Base-by-base conservation (phyloP, 1,284 basidiomycete species). In the Boletellus deceptivus region DNA sequence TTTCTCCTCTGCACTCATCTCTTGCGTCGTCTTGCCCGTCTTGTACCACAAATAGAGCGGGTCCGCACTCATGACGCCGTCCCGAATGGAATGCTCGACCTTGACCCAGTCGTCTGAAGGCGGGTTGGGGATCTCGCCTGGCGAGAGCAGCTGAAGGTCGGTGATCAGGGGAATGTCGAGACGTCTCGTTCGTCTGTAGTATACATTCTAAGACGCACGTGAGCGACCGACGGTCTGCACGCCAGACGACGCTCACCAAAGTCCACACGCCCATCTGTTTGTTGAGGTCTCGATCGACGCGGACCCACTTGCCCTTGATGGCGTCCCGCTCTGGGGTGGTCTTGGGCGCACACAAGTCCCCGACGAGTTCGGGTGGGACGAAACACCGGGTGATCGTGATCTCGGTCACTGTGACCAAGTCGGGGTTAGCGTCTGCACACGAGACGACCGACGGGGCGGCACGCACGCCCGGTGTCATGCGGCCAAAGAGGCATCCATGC, bases 231-330 rank as follows among this genome's bases (percentile, higher is more conserved):
- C 14, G 6, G 14, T n/a, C 11, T 0, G 4, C 16, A 5, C 14
- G n/a, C 5, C 0, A 34, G 11, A 6, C 22, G 34, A 14, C 3
- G 13, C 10, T 52, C 53, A 86, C 85, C 59, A 88, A 64, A 55
- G 72, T 82, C 69, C 85, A 76, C 40, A 84, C 65, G 0, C 86
- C 86, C 5, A 78, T 72, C 59, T 89, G 79, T 39, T 72, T 63
- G 64, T 93, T 92, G 31, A 96, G 69, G 65, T 94, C 86, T 17
- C 84, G 76, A 18, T 82, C 80, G 8, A 95, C 86, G 18, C 86
- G 81, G 1, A 96, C 91, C 93, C 93, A 96, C 62, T 86, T 89
- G 0, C 93, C 93, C 58, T 85, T 86, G 47, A 83, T 77, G 5
- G 86, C 84, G 64, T 94, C 91, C 33, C 85, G 70, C 56, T 89